Percentiles rank a stretch among this genome's conserved stretches.
Evolutionary conservation across 495 filamentous ascomycete species (phyloP).

Genomic region (Ramalina peruviana): DNA sequence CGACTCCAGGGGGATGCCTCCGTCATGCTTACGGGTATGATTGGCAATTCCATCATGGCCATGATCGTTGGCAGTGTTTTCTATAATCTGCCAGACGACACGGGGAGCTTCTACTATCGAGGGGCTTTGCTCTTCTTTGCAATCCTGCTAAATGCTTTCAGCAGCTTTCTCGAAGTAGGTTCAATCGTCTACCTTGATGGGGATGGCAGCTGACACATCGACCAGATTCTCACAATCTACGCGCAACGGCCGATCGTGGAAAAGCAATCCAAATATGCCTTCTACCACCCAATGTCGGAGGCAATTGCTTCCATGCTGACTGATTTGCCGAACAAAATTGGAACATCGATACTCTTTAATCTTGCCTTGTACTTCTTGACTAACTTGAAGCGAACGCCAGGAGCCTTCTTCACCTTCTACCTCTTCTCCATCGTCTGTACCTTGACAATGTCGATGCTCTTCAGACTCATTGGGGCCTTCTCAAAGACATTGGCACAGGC

Average conservation of each 20-base stretch:
- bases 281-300: constrained; percentile 84
- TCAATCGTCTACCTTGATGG: not conserved
- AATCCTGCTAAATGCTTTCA: constrained; percentile 75
- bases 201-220: constrained; percentile 1
- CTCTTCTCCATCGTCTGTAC: constrained; percentile 54
- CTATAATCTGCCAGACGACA: constrained; percentile 51
- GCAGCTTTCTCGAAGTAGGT: constrained; percentile 55
- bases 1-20: constrained; percentile 55
- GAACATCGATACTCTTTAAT: constrained; percentile 46
- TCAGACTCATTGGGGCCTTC: constrained; percentile 69
- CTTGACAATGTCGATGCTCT: constrained; percentile 64
- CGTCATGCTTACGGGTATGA: constrained; percentile 51
- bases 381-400: constrained; percentile 61
- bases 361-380: constrained; percentile 77
- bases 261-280: constrained; percentile 79
- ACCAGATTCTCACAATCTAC: constrained; percentile 63
- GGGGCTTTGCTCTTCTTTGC: constrained; percentile 84
- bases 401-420: constrained; percentile 71
- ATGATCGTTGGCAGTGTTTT: constrained; percentile 74
- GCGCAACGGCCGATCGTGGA: constrained; percentile 84
- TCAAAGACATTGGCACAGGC: constrained; percentile 71
- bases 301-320: constrained; percentile 71
- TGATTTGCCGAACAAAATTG: constrained; percentile 55
- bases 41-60: constrained; percentile 62
- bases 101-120: constrained; percentile 59